These are phyloP conservation scores for Phytophthora multivora DNA, from an alignment of 352 stramenopile species.

Conservation along the genomic window DNA sequence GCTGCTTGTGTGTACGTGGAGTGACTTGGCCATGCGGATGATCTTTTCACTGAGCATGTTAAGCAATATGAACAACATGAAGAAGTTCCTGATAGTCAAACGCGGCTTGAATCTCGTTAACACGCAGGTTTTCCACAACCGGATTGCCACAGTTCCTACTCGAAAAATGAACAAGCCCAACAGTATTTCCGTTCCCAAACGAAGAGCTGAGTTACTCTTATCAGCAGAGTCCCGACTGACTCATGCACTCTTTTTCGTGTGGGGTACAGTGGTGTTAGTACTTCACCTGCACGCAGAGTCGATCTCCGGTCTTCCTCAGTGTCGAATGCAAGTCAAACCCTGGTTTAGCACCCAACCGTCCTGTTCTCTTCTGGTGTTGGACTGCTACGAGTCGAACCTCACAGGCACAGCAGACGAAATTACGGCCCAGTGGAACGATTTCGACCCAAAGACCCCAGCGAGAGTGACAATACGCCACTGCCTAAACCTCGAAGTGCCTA, in stretches of 20 bases:
- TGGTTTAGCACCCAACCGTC: slow-evolving; percentile 24
- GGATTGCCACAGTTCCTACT: not conserved
- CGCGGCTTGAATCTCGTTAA: not conserved
- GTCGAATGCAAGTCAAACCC: slow-evolving; percentile 22
- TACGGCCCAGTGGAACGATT: slow-evolving; percentile 2
- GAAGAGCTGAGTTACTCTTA: not conserved
- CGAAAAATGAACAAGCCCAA: no score
- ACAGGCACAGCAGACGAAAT: slow-evolving; percentile 3
- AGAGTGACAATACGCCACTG: slow-evolving; percentile 34
- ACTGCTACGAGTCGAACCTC: slow-evolving; percentile 26
- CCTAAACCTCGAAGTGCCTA: not conserved
- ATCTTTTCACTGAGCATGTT: slow-evolving; percentile 1
- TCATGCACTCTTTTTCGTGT: slow-evolving; percentile 12
- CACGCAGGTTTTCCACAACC: not conserved
- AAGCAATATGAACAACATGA: slow-evolving; percentile 4
- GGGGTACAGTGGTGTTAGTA: slow-evolving; percentile 18
- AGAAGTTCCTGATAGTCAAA: not conserved
- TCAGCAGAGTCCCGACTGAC: not conserved
- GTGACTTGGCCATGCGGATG: slow-evolving; percentile 1
- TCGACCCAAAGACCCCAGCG: slow-evolving; percentile 26
- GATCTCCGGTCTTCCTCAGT: slow-evolving; percentile 8
- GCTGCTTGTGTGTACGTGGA: not conserved
- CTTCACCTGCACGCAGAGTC: slow-evolving; percentile 21
- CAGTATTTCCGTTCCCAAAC: not conserved
- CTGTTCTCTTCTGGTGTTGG: slow-evolving; percentile 34